A percentile compares a stretch with the other conserved stretches of the same genome.
These are phyloP conservation scores for Cicer chorassanicum DNA, from an alignment of 306 rosid genomes.

Conservation along the genomic window DNA sequence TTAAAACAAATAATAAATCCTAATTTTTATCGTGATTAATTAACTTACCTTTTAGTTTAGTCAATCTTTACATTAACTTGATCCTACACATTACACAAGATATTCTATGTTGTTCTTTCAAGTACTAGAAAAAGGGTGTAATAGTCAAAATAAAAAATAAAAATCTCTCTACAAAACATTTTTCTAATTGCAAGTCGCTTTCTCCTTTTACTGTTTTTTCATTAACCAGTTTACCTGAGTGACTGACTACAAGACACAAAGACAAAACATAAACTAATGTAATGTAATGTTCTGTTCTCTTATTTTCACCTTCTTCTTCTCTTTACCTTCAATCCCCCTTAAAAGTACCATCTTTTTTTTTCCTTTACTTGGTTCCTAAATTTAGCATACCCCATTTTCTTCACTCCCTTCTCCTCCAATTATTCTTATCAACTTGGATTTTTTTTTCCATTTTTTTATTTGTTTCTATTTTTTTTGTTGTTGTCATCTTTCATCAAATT, in stretches of 20 bases:
- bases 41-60: background rate
- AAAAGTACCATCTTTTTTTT: background rate
- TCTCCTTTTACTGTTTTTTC: conserved; percentile 47
- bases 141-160: conserved; percentile 29
- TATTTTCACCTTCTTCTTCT: conserved; percentile 53
- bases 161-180: background rate
- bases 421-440: conserved; percentile 15
- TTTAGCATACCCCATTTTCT: conserved; percentile 9
- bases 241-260: conserved; percentile 1
- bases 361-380: conserved; percentile 23
- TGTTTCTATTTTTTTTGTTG: background rate
- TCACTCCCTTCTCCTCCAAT: background rate
- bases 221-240: conserved; percentile 38
- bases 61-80: conserved; percentile 6
- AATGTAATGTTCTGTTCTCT: conserved; percentile 54
- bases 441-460: background rate
- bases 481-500: conserved; percentile 32
- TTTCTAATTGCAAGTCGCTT: conserved; percentile 47
- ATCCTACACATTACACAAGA: conserved; percentile 18
- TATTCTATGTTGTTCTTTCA: background rate
- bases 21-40: conserved; percentile 1
- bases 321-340: conserved; percentile 44
- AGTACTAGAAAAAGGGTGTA: conserved; percentile 17
- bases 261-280: conserved; percentile 7
- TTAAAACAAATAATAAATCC: background rate